Conservation (phyloP, 2,329 filamentous ascomycete genomes). For the Tricladium varicosporioides region DNA sequence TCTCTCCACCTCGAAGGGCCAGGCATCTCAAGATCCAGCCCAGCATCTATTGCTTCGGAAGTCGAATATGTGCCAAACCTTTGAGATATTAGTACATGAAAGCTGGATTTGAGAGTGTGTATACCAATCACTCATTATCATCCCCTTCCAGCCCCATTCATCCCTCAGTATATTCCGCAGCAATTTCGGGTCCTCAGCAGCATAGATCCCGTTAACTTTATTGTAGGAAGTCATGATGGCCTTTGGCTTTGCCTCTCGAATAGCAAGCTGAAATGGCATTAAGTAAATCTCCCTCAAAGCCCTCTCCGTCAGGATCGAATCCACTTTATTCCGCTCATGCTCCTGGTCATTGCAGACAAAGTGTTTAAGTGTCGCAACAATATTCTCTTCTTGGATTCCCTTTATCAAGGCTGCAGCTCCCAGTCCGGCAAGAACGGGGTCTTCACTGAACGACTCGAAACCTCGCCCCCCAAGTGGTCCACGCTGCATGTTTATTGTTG, state of each 20-base stretch:
- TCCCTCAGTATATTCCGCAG: constrained; percentile 40
- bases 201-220: constrained; percentile 45
- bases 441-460: constrained; percentile 48
- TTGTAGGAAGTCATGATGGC: constrained; percentile 49
- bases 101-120: not conserved
- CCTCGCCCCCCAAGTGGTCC: constrained; percentile 47
- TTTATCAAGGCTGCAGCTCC: constrained; percentile 43
- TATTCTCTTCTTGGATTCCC: constrained; percentile 42
- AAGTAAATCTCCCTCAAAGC: constrained; percentile 44
- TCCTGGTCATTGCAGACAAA: constrained; percentile 46
- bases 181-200: constrained; percentile 40
- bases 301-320: constrained; percentile 38
- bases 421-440: constrained; percentile 45
- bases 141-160: constrained; percentile 45
- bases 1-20: constrained; percentile 41
- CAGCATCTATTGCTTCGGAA: constrained; percentile 47
- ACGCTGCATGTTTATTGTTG: constrained; percentile 51
- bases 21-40: constrained; percentile 60
- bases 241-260: constrained; percentile 42
- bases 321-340: constrained; percentile 36
- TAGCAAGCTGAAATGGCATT: constrained; percentile 44
- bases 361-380: constrained; percentile 46
- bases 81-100: not conserved
- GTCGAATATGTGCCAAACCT: constrained; percentile 52
- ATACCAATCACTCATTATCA: constrained; percentile 49